Base-by-base conservation (phyloP, 192 early-diverging fungal genomes). In the Coemansia sp. region DNA sequence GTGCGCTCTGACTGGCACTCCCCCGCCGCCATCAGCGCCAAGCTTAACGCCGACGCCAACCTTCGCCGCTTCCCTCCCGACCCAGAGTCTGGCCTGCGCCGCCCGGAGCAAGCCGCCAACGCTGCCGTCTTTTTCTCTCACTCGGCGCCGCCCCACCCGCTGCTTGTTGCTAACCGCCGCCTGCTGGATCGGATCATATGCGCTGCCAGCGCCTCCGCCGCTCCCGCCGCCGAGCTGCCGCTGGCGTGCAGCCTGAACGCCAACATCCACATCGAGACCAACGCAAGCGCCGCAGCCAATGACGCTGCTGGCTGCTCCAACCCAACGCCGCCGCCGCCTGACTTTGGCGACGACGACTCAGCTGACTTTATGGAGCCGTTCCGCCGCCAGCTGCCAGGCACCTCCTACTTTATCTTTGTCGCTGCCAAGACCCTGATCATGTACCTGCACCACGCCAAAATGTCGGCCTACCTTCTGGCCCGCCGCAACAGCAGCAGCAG, bases 261-360 rank as follows among this genome's bases (percentile, higher is more conserved):
- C 66, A 82, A 82, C 58, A 82, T 82, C 60, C 79, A 76, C 64
- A 82, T 82, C 50, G 79, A 82, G 65, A 82, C 79, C 42, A 82
- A 82, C 35, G 78, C 78, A 46, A 81, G 75, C 20, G 73, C 73
- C 8, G 66, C 67, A 0, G n/a, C 42, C 42, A 45, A 13, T 14
- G 39, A 6, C 67, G 64, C 67, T 38, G 39, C 43, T 50, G 38
- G 46, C 21, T 5, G n/a, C n/a, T n/a, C n/a, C n/a, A n/a, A n/a
- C n/a, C 14, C 42, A 35, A 33, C 3, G 23, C 34, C 13, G 11
- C 39, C 39, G 10, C 58, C 64, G 23, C 13, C 33, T 34, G 68
- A 60, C 10, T 28, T 43, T 2, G 66, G 33, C 35, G 61, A 59
- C 7, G 62, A 33, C 23, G 56, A 53, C 20, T 5, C 24, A 8